Evolutionary conservation across 1,284 basidiomycete genomes (phyloP).

Genomic region (Leccinum fuscescens): DNA sequence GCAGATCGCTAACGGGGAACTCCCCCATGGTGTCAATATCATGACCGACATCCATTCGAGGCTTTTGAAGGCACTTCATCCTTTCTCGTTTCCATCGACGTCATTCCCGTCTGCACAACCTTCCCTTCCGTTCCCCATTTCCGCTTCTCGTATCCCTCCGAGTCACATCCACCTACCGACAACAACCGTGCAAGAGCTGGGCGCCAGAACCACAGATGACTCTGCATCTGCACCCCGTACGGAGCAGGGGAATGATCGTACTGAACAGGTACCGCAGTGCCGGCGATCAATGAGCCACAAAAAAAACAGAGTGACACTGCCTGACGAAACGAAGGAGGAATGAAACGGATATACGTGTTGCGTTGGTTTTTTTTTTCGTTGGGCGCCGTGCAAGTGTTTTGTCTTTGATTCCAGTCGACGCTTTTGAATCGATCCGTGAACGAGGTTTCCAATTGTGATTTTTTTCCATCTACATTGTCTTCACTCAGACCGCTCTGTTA

Average conservation of each 20-base stretch:
- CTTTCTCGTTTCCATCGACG: not conserved
- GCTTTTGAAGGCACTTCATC: slow-evolving; percentile 15
- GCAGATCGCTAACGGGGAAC: slow-evolving; percentile 22
- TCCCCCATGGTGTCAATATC: slow-evolving; percentile 26
- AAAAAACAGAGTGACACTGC: not conserved
- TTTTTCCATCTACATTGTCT: not conserved
- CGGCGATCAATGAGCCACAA: not conserved
- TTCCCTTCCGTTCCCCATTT: not conserved
- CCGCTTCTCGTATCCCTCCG: not conserved
- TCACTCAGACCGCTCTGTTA: not conserved
- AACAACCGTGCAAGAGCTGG: too few species aligned
- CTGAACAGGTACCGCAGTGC: not conserved
- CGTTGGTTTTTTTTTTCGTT: not conserved
- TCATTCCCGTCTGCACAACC: too few species aligned
- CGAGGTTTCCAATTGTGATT: not conserved
- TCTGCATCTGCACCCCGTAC: not conserved
- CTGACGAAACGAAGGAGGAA: not conserved
- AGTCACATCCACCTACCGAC: not conserved
- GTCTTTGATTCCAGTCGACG: not conserved
- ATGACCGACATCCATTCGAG: slow-evolving; percentile 24
- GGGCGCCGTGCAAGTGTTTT: not conserved
- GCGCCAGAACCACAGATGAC: not conserved
- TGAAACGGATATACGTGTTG: not conserved
- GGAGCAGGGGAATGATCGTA: too few species aligned
- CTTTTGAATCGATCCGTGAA: not conserved